Evolutionary conservation across 148 eudicot genomes (phyloP).

Genomic region (Agrostemma githago): DNA sequence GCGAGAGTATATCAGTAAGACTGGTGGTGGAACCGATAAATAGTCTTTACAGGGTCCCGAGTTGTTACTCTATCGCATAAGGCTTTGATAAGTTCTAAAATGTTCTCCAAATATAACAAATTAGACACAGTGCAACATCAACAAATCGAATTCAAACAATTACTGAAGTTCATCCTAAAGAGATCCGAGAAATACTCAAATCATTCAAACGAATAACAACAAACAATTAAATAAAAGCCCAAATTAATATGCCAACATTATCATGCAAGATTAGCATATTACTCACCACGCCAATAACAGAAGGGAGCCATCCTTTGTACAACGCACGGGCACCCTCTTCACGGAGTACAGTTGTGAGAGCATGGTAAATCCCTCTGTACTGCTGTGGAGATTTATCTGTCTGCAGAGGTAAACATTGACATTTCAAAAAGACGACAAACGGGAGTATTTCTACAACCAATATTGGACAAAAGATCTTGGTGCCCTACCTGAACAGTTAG

Average conservation of each 20-base stretch:
- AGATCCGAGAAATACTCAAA: too few relatives aligned
- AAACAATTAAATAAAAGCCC: too few relatives aligned
- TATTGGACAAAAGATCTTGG: neutral
- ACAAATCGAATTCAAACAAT: too few relatives aligned
- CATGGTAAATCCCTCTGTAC: constrained; percentile 80
- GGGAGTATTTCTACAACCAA: neutral
- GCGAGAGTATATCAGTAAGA: neutral
- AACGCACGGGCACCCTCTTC: constrained; percentile 89
- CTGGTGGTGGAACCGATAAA: too few relatives aligned
- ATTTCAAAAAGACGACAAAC: neutral
- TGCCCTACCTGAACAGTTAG: constrained; percentile 82
- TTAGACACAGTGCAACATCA: too few relatives aligned
- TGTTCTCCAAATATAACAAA: too few relatives aligned
- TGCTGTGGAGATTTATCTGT: constrained; percentile 74
- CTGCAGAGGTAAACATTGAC: constrained; percentile 34
- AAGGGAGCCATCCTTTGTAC: constrained; percentile 97
- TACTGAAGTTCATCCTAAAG: too few relatives aligned
- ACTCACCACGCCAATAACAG: constrained; percentile 95
- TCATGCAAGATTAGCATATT: neutral
- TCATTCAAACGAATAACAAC: too few relatives aligned
- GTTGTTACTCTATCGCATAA: too few relatives aligned
- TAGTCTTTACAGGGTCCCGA: too few relatives aligned
- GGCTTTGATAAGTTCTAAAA: too few relatives aligned
- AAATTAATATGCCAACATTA: neutral
- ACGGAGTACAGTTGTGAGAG: constrained; percentile 63